A percentile compares a stretch with the other conserved stretches of the same genome.
Evolutionary conservation across 169 alveolate genomes (phyloP).

Genomic region (Plasmodium vivax): DNA sequence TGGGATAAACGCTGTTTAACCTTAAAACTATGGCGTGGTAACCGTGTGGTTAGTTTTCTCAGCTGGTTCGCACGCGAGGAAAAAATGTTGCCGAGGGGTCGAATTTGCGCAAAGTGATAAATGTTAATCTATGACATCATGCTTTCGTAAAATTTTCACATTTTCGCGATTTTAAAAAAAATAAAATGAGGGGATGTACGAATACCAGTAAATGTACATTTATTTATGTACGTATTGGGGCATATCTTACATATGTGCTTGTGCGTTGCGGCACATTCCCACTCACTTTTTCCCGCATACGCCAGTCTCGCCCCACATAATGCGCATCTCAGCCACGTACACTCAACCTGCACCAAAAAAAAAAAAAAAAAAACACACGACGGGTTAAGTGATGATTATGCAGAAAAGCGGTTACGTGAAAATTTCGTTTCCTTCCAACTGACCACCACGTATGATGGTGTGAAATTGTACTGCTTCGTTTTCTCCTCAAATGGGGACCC

Average conservation of each 20-base stretch:
- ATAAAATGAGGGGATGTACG: not conserved
- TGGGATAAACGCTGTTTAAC: slow-evolving; percentile 3
- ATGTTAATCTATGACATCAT: not conserved
- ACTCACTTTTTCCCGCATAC: not conserved
- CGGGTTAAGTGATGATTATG: not conserved
- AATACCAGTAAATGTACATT: not conserved
- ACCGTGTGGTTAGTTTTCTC: not conserved
- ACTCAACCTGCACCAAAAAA: not conserved
- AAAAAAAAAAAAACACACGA: not conserved
- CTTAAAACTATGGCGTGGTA: not conserved
- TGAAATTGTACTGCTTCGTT: not conserved
- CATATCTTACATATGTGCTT: not conserved
- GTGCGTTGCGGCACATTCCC: not conserved
- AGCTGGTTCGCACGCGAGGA: not conserved
- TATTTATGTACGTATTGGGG: not conserved
- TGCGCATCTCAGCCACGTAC: not conserved
- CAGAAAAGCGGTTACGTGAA: not conserved
- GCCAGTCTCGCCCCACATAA: not conserved
- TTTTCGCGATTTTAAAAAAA: not conserved
- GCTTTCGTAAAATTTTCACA: not conserved
- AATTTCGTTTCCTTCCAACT: not conserved
- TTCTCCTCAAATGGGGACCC: not conserved
- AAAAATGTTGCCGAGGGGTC: not conserved
- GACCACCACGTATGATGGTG: not conserved
- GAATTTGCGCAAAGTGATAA: not conserved